These are phyloP conservation scores for Fonsecaea nubica DNA, from an alignment of 2,329 filamentous ascomycete species.

Conservation along the genomic window DNA sequence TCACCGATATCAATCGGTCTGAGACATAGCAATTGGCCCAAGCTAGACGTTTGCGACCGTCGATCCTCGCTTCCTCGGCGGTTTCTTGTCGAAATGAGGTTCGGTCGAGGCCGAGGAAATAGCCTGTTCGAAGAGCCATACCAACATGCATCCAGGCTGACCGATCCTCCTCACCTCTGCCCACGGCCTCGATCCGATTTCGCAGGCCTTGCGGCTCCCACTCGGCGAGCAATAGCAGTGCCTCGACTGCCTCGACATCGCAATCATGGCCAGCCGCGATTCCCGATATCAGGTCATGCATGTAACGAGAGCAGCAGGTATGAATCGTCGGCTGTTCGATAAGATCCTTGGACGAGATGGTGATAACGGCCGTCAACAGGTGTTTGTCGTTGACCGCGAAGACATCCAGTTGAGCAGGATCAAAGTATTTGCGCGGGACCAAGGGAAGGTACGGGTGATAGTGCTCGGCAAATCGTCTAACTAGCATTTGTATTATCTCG, in stretches of 20 bases:
- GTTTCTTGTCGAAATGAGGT: conserved; percentile 69
- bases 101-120: conserved; percentile 72
- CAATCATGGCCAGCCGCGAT: conserved; percentile 71
- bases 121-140: conserved; percentile 71
- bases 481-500: conserved; percentile 59
- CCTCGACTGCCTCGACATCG: conserved; percentile 74
- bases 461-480: conserved; percentile 66
- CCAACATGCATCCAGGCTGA: conserved; percentile 81
- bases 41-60: conserved; percentile 69
- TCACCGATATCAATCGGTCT: conserved; percentile 72
- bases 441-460: conserved; percentile 75
- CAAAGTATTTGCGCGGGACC: conserved; percentile 66
- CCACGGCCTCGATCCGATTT: conserved; percentile 66
- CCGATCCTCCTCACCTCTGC: conserved; percentile 74
- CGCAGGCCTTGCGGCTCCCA: conserved; percentile 73
- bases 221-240: conserved; percentile 71
- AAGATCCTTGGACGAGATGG: conserved; percentile 75
- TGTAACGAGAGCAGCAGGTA: conserved; percentile 70
- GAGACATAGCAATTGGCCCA: conserved; percentile 74
- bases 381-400: conserved; percentile 69
- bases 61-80: conserved; percentile 64
- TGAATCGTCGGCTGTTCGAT: conserved; percentile 68
- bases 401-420: conserved; percentile 59
- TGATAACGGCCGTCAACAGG: conserved; percentile 72
- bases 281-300: conserved; percentile 71